Evolutionary conservation across 1,139 yeast species (phyloP).

Genomic region (Wickerhamomyces sp.): DNA sequence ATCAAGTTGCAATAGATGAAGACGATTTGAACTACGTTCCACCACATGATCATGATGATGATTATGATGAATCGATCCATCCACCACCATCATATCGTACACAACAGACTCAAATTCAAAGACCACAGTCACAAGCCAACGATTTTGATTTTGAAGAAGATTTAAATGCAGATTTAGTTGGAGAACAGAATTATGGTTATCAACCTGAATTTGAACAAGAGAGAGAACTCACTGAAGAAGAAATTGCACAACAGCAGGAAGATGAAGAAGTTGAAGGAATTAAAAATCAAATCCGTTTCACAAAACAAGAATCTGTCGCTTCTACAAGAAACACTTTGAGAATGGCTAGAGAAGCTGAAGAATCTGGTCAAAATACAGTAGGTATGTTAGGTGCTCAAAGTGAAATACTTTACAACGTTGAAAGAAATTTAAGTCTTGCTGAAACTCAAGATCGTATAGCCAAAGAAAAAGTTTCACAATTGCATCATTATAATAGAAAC

Average conservation of each 20-base stretch:
- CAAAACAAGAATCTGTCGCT: conserved; percentile 83
- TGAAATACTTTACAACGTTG: conserved; percentile 76
- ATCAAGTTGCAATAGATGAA: conserved; percentile 6
- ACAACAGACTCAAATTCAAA: conserved; percentile 7
- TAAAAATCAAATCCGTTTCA: conserved; percentile 77
- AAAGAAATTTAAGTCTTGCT: conserved; percentile 69
- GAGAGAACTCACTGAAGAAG: conserved; percentile 22
- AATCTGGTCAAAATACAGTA: conserved; percentile 80
- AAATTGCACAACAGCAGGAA: conserved; percentile 49
- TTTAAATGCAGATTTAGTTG: conserved; percentile 6
- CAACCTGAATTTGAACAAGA: conserved; percentile 2
- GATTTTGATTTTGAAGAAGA: conserved; percentile 6
- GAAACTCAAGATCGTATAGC: conserved; percentile 82
- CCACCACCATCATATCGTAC: conserved; percentile 4
- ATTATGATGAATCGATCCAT: conserved; percentile 7
- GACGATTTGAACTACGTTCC: conserved; percentile 17
- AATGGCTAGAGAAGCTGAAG: conserved; percentile 90
- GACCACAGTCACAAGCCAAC: conserved; percentile 6
- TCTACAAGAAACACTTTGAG: conserved; percentile 82
- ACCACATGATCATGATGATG: conserved; percentile 4
- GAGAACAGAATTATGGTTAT: conserved; percentile 7
- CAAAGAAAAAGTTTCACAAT: conserved; percentile 75
- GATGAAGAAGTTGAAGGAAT: conserved; percentile 90
- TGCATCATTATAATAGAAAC: conserved; percentile 74
- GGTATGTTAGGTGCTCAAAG: conserved; percentile 94